Evolutionary conservation across 345 rosid genomes (phyloP).

Genomic region (Aquilaria yunnanensis): DNA sequence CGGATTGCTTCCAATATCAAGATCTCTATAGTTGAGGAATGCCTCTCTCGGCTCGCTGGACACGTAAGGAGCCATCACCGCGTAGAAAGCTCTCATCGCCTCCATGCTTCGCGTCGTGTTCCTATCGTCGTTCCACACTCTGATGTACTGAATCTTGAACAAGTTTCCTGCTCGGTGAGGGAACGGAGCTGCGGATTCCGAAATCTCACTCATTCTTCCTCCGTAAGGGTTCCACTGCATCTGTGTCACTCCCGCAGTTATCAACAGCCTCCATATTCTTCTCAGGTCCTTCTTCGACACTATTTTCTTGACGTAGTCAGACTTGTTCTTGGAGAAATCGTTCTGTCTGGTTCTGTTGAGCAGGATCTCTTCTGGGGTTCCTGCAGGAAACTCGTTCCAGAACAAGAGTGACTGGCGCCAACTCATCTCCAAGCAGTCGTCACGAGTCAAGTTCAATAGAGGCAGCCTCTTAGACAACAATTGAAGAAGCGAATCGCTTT

Average conservation of each 20-base stretch:
- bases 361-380: slow-evolving; percentile 31
- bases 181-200: slow-evolving; percentile 30
- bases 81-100: slow-evolving; percentile 25
- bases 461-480: too few relatives aligned
- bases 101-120: slow-evolving; percentile 8
- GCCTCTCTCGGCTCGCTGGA: slow-evolving; percentile 57
- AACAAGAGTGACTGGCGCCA: slow-evolving; percentile 51
- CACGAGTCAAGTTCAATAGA: too few relatives aligned
- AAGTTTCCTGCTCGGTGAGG: slow-evolving; percentile 43
- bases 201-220: slow-evolving; percentile 39
- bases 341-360: slow-evolving; percentile 28
- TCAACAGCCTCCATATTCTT: too few relatives aligned
- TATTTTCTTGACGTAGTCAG: slow-evolving; percentile 41
- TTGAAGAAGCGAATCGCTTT: too few relatives aligned
- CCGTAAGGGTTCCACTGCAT: slow-evolving; percentile 22
- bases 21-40: slow-evolving; percentile 61
- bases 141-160: slow-evolving; percentile 34
- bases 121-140: slow-evolving; percentile 23
- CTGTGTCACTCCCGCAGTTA: too few relatives aligned
- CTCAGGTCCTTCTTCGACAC: slow-evolving; percentile 24
- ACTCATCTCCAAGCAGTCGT: slow-evolving; percentile 33
- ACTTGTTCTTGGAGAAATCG: slow-evolving; percentile 47
- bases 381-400: slow-evolving; percentile 31
- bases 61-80: slow-evolving; percentile 34
- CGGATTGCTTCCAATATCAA: slow-evolving; percentile 52